Evolutionary conservation across 2,329 filamentous ascomycete genomes (phyloP).

Genomic region (Trichoderma guizhouense): DNA sequence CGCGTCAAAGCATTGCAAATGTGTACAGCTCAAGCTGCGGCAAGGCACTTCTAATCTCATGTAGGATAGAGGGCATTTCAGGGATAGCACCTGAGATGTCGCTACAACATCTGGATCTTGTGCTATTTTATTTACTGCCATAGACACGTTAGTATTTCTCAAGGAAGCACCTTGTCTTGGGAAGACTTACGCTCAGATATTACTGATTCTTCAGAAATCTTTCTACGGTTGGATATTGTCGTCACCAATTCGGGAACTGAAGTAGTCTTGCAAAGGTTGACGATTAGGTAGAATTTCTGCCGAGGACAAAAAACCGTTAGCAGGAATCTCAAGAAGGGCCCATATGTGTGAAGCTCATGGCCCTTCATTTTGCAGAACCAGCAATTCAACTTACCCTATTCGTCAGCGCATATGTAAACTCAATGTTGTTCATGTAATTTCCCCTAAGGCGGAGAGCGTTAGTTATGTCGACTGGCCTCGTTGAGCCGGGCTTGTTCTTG

Average conservation of each 20-base stretch:
- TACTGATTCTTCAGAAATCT: conserved; percentile 77
- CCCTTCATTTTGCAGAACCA: not conserved
- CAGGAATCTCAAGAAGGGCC: not conserved
- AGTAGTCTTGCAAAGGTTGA: conserved; percentile 72
- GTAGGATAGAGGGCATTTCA: conserved; percentile 90
- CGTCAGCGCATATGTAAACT: conserved; percentile 90
- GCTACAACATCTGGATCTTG: conserved; percentile 86
- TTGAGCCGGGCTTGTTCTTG: conserved; percentile 95
- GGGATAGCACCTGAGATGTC: conserved; percentile 80
- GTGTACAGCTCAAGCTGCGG: conserved; percentile 73
- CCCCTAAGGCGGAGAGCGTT: conserved; percentile 66
- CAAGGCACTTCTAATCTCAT: conserved; percentile 77
- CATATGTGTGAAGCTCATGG: not conserved
- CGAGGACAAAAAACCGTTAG: conserved; percentile 20
- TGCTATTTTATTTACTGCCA: conserved; percentile 71
- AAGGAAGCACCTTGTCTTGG: no score
- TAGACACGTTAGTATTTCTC: not conserved
- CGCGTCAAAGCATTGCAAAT: conserved; percentile 94
- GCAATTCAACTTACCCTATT: conserved; percentile 55
- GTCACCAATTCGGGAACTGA: conserved; percentile 69
- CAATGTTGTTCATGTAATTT: conserved; percentile 71
- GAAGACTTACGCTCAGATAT: conserved; percentile 71
- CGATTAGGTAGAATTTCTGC: conserved; percentile 68
- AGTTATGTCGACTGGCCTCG: conserved; percentile 89
- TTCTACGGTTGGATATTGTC: conserved; percentile 61